phyloP scores from a whole-genome alignment of 768 basidiomycete genomes.

The Termitomyces eurrhizus region DNA sequence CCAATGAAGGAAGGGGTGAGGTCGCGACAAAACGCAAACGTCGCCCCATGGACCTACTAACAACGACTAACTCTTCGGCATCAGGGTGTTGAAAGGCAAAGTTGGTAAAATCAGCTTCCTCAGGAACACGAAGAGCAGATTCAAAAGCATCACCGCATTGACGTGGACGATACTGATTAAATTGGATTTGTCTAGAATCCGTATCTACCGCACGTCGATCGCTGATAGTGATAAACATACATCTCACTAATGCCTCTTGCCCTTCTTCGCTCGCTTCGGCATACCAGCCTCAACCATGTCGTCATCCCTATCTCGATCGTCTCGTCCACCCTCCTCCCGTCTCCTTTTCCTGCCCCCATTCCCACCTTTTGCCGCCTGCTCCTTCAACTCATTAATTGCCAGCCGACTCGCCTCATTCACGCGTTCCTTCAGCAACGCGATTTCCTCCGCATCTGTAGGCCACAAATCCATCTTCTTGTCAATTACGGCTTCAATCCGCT shows the following conservation, averaged over 20 bases:
- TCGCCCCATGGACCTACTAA: too few relatives aligned
- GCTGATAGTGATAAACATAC: conserved; percentile 10
- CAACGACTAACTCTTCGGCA: not conserved
- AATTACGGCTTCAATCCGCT: conserved; percentile 90
- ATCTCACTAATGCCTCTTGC: conserved; percentile 37
- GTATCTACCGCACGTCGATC: too few relatives aligned
- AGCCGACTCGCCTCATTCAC: conserved; percentile 82
- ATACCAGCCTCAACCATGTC: conserved; percentile 90
- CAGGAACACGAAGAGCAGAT: not conserved
- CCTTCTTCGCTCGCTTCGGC: conserved; percentile 57
- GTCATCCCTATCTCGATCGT: conserved; percentile 88
- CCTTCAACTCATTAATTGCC: conserved; percentile 80
- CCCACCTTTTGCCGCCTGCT: conserved; percentile 49
- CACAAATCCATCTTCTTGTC: conserved; percentile 91
- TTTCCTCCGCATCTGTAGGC: conserved; percentile 84
- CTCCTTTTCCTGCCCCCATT: conserved; percentile 36
- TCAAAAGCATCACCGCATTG: not conserved
- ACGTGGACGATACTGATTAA: too few relatives aligned
- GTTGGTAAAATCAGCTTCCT: conserved; percentile 2
- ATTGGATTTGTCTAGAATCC: too few relatives aligned
- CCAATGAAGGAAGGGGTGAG: too few relatives aligned
- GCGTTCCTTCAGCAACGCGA: conserved; percentile 81
- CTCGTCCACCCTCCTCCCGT: conserved; percentile 47
- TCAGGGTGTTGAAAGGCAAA: conserved; percentile 4
- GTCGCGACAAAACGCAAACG: too few relatives aligned